A percentile compares a stretch with the other conserved stretches of the same genome.
Conservation (phyloP, 768 basidiomycete genomes). For the Trametes gibbosa region DNA sequence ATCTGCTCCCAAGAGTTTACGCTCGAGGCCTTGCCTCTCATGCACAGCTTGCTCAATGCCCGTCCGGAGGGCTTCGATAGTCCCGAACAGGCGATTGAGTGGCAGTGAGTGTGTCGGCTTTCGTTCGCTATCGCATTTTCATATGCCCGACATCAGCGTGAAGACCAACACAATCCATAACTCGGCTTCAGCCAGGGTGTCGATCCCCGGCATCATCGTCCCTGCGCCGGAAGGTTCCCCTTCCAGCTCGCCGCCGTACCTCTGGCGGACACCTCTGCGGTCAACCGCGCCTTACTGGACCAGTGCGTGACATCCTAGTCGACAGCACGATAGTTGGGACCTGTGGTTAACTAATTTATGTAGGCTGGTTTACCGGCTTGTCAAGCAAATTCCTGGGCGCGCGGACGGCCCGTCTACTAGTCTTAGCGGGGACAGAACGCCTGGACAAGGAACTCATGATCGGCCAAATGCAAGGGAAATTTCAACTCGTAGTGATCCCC, state of each 20-base stretch:
- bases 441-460: slow-evolving; percentile 94
- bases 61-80: slow-evolving; percentile 85
- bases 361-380: slow-evolving; percentile 90
- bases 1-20: slow-evolving; percentile 64
- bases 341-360: background rate
- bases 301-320: slow-evolving; percentile 47
- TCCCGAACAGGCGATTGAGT: slow-evolving; percentile 83
- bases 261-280: slow-evolving; percentile 83
- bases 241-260: slow-evolving; percentile 41
- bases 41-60: slow-evolving; percentile 83
- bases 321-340: background rate
- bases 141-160: slow-evolving; percentile 45
- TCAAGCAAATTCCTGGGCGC: slow-evolving; percentile 76
- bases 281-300: slow-evolving; percentile 89
- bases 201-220: slow-evolving; percentile 76
- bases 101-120: slow-evolving; percentile 72
- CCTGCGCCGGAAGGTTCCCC: slow-evolving; percentile 39
- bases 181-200: slow-evolving; percentile 77
- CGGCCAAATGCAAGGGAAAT: slow-evolving; percentile 81
- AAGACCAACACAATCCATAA: slow-evolving; percentile 83
- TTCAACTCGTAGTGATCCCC: slow-evolving; percentile 86
- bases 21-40: slow-evolving; percentile 87
- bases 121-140: background rate
- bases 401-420: slow-evolving; percentile 79
- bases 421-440: slow-evolving; percentile 90